phyloP scores from a whole-genome alignment of 2,329 filamentous ascomycete species.

The Xylaria sp. region DNA sequence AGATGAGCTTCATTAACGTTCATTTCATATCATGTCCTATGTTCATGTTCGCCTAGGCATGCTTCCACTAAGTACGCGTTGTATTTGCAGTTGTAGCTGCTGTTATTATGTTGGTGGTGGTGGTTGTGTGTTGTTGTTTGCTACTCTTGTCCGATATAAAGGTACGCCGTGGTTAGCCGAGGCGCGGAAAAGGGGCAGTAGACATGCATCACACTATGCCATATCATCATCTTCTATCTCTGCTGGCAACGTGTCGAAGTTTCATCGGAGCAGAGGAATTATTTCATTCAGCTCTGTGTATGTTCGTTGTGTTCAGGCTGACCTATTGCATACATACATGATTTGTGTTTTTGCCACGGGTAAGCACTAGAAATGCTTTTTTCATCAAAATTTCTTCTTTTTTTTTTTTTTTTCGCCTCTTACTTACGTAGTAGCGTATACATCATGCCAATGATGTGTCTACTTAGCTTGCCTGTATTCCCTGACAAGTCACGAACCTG shows the following conservation, averaged over 20 bases:
- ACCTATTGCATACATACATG: not conserved
- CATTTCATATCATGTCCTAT: not conserved
- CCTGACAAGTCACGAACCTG: not conserved
- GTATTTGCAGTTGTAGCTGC: too few relatives aligned
- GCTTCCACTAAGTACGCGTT: too few relatives aligned
- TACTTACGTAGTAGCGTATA: not conserved
- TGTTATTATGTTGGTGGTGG: too few relatives aligned
- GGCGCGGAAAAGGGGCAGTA: too few relatives aligned
- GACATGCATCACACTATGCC: not conserved
- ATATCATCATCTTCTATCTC: not conserved
- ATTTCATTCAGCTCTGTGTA: not conserved
- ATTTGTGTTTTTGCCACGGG: constrained; percentile 11
- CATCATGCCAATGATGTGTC: not conserved
- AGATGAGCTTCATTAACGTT: not conserved
- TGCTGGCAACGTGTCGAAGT: not conserved
- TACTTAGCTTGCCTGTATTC: not conserved
- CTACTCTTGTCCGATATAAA: too few relatives aligned
- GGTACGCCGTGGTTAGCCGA: too few relatives aligned
- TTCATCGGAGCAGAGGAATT: not conserved
- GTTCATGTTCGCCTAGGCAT: not conserved
- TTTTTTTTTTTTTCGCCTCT: not conserved
- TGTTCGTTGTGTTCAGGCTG: not conserved
- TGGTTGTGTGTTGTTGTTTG: too few relatives aligned
- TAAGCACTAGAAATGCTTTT: not conserved
- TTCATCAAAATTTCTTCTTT: too few relatives aligned